Evolutionary conservation across 306 rosid genomes (phyloP).

Genomic region (Glycine latifolia): DNA sequence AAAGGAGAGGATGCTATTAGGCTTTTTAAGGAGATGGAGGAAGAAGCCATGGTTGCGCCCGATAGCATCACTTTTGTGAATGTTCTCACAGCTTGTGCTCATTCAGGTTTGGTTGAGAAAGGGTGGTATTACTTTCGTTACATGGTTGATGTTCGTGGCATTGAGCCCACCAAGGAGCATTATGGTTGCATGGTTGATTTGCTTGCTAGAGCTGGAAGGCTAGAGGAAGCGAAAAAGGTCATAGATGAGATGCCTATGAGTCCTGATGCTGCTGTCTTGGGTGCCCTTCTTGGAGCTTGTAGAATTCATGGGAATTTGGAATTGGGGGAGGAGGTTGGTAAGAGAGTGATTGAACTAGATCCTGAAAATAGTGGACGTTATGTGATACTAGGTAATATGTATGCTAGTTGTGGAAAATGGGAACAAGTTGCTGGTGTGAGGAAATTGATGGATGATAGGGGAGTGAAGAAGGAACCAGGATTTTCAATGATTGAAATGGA

Average conservation of each 20-base stretch:
- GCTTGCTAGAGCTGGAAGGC: slow-evolving; percentile 65
- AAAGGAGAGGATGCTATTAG: slow-evolving; percentile 63
- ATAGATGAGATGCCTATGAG: slow-evolving; percentile 61
- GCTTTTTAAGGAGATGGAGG: slow-evolving; percentile 62
- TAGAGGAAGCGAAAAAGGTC: slow-evolving; percentile 61
- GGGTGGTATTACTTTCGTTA: slow-evolving; percentile 53
- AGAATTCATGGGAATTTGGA: slow-evolving; percentile 64
- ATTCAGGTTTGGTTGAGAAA: slow-evolving; percentile 63
- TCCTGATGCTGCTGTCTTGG: slow-evolving; percentile 65
- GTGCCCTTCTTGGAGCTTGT: slow-evolving; percentile 84
- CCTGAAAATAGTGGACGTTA: slow-evolving; percentile 74
- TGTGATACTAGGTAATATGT: slow-evolving; percentile 64
- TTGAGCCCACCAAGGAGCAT: slow-evolving; percentile 64
- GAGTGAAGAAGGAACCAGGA: slow-evolving; percentile 73
- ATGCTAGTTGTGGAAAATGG: slow-evolving; percentile 69
- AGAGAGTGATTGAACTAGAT: slow-evolving; percentile 64
- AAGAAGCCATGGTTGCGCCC: slow-evolving; percentile 47
- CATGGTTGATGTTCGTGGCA: slow-evolving; percentile 53
- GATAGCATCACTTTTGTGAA: slow-evolving; percentile 68
- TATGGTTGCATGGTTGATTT: slow-evolving; percentile 76
- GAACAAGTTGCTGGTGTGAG: slow-evolving; percentile 64
- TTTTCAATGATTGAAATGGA: slow-evolving; percentile 67
- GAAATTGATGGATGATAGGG: slow-evolving; percentile 68
- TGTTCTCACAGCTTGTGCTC: slow-evolving; percentile 70
- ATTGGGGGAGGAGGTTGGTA: slow-evolving; percentile 64